phyloP scores from a whole-genome alignment of 2,329 filamentous ascomycete species.

The Alternaria brassicicola region DNA sequence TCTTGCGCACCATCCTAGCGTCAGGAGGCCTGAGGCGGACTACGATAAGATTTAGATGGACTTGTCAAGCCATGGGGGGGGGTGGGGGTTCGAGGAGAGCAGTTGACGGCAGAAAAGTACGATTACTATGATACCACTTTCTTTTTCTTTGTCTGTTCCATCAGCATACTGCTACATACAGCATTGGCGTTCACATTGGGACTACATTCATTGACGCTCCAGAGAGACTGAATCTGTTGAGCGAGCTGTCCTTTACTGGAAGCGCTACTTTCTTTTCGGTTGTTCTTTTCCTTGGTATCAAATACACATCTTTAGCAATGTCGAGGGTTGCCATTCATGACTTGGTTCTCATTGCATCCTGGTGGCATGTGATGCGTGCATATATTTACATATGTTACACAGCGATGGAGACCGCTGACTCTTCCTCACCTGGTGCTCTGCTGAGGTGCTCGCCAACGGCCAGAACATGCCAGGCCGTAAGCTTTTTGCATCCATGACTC shows the following conservation, averaged over 20 bases:
- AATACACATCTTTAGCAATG: neutral
- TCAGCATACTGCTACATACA: conserved; percentile 11
- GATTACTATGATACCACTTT: conserved; percentile 45
- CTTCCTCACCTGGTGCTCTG: neutral
- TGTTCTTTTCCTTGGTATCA: neutral
- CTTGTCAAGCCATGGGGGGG: neutral
- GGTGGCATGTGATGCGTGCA: conserved; percentile 13
- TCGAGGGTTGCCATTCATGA: neutral
- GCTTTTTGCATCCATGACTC: neutral
- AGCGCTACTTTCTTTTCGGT: neutral
- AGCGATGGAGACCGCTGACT: conserved; percentile 1
- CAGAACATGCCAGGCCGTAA: neutral
- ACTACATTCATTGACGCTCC: conserved; percentile 1
- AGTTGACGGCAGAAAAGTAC: neutral
- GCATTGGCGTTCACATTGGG: conserved; percentile 13
- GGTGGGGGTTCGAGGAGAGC: neutral
- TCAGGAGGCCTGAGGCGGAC: conserved; percentile 37
- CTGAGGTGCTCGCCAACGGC: neutral
- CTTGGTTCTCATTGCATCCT: neutral
- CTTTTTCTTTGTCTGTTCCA: conserved; percentile 13
- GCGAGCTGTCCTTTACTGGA: conserved; percentile 6
- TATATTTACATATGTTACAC: conserved; percentile 26
- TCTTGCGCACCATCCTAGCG: conserved; percentile 60
- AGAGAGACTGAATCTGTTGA: conserved; percentile 4
- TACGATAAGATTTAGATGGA: conserved; percentile 35